Evolutionary conservation across 768 basidiomycete species (phyloP).

Genomic region (Lactifluus piperatus): DNA sequence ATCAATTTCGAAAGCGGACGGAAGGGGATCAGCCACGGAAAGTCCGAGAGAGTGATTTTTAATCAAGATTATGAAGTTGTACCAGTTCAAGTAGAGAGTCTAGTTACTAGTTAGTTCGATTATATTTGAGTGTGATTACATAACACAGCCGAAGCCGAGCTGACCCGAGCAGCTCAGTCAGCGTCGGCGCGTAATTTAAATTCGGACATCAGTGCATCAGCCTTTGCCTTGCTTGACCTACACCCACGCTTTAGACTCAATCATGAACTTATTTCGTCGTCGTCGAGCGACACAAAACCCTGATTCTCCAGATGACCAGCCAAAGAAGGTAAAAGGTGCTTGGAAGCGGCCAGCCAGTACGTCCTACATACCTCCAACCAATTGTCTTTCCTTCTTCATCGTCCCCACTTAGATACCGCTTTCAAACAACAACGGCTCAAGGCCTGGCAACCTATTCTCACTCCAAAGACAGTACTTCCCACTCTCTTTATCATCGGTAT

Average conservation of each 20-base stretch:
- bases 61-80: background rate
- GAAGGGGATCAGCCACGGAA: slow-evolving; percentile 4
- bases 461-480: slow-evolving; percentile 94
- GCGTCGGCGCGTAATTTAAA: background rate
- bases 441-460: slow-evolving; percentile 99
- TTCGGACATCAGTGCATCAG: too few species aligned
- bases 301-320: slow-evolving; percentile 31
- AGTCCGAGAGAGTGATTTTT: slow-evolving; percentile 14
- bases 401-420: slow-evolving; percentile 68
- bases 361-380: slow-evolving; percentile 30
- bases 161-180: background rate
- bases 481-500: slow-evolving; percentile 93
- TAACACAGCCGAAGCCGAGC: background rate
- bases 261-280: slow-evolving; percentile 30
- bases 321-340: slow-evolving; percentile 74
- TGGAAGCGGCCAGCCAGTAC: slow-evolving; percentile 81
- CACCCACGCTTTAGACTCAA: too few species aligned
- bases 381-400: slow-evolving; percentile 20
- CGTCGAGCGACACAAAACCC: slow-evolving; percentile 20
- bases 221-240: background rate
- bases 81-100: background rate
- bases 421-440: slow-evolving; percentile 99
- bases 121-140: slow-evolving; percentile 4
- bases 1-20: slow-evolving; percentile 13
- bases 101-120: too few species aligned